A percentile compares a stretch with the other conserved stretches of the same genome.
Evolutionary conservation across 1,284 basidiomycete genomes (phyloP).

Genomic region (Irpex sp.): DNA sequence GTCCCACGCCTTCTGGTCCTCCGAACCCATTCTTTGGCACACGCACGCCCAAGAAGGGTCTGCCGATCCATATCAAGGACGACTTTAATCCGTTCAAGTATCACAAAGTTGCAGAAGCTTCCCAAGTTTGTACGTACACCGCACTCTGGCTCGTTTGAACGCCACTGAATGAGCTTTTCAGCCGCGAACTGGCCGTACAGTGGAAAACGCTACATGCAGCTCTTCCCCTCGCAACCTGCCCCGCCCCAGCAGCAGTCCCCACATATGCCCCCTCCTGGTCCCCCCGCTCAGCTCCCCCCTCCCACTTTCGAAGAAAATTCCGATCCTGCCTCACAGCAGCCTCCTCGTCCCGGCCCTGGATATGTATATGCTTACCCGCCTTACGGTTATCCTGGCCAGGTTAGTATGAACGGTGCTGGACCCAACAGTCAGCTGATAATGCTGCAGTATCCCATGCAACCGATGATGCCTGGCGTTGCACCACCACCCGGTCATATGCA

Average conservation of each 20-base stretch:
- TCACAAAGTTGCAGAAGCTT: constrained; percentile 74
- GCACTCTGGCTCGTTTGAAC: constrained; percentile 2
- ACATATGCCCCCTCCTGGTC: constrained; percentile 66
- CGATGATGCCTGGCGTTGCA: constrained; percentile 79
- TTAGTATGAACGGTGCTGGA: constrained; percentile 27
- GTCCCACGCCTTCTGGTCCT: constrained; percentile 28
- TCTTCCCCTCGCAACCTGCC: constrained; percentile 63
- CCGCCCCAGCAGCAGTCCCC: constrained; percentile 54
- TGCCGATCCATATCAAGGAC: constrained; percentile 79
- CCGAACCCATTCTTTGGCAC: constrained; percentile 88
- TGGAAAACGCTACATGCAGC: constrained; percentile 79
- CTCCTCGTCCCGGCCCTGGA: constrained; percentile 35
- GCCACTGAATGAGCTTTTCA: constrained; percentile 25
- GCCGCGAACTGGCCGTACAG: constrained; percentile 83
- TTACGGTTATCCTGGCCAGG: constrained; percentile 73
- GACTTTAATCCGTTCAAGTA: constrained; percentile 95
- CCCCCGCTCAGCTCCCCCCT: constrained; percentile 64
- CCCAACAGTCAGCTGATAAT: constrained; percentile 6
- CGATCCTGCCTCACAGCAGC: constrained; percentile 49
- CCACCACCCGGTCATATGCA: constrained; percentile 78
- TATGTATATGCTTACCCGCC: constrained; percentile 73
- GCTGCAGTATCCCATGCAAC: constrained; percentile 30
- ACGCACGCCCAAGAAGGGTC: constrained; percentile 68
- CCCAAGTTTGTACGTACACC: constrained; percentile 60
- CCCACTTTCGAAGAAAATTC: constrained; percentile 65